phyloP scores from a whole-genome alignment of 2,329 filamentous ascomycete genomes.

The Diaporthe amygdali region DNA sequence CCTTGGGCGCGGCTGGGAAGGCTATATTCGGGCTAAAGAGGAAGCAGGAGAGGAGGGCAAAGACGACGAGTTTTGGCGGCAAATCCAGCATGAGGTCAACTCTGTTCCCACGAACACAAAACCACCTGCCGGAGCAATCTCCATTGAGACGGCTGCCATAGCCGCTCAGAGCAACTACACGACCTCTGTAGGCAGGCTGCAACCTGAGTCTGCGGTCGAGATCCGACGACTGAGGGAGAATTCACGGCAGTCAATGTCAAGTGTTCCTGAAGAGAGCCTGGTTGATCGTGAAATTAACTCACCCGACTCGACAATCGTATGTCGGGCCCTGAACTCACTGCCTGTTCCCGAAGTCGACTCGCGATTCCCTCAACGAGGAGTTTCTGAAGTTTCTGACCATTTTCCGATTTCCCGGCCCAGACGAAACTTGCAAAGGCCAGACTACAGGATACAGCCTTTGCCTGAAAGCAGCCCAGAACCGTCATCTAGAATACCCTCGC shows the following conservation, averaged over 20 bases:
- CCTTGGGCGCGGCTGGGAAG: conserved; percentile 8
- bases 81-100: not conserved
- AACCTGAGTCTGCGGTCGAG: not conserved
- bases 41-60: not conserved
- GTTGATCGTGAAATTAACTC: not conserved
- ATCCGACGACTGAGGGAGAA: not conserved
- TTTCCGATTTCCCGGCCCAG: not conserved
- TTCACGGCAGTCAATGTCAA: not conserved
- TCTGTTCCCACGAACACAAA: not conserved
- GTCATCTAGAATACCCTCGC: not conserved
- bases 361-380: not conserved
- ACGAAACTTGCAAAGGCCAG: not conserved
- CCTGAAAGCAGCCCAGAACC: not conserved
- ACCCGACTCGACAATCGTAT: not conserved
- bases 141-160: not conserved
- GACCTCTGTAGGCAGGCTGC: no score
- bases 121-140: not conserved
- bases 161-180: not conserved
- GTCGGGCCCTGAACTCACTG: not conserved
- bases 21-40: not conserved
- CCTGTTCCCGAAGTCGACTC: not conserved
- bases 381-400: not conserved
- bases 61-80: not conserved
- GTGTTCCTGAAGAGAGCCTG: not conserved
- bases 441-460: not conserved